A percentile compares a stretch with the other conserved stretches of the same genome.
phyloP scores from a whole-genome alignment of 306 rosid species.

The Begonia fuchsioides region DNA sequence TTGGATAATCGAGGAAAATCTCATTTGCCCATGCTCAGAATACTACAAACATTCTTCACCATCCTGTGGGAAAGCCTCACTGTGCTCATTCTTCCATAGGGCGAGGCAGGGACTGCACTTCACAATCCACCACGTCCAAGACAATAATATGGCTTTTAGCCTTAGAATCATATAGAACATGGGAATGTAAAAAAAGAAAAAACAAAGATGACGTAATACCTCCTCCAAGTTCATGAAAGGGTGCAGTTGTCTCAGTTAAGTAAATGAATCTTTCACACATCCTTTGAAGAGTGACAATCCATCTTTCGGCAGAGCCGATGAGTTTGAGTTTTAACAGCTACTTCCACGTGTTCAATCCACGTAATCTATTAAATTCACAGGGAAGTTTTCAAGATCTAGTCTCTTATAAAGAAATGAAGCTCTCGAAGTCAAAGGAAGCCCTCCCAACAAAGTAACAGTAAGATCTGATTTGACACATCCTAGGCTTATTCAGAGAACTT shows the following conservation, averaged over 20 bases:
- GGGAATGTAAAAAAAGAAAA: not conserved
- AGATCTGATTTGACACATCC: no score
- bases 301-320: constrained; percentile 47
- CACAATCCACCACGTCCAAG: not conserved
- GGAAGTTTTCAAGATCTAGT: no score
- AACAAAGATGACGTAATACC: constrained; percentile 16
- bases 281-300: constrained; percentile 52
- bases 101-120: constrained; percentile 19
- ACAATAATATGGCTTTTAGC: not conserved
- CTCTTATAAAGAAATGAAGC: no score
- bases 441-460: no score
- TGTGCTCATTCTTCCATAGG: constrained; percentile 24
- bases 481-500: no score
- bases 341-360: constrained; percentile 72
- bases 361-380: constrained; percentile 27
- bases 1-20: constrained; percentile 32
- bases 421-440: no score
- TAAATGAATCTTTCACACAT: constrained; percentile 41
- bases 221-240: constrained; percentile 15
- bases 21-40: constrained; percentile 25
- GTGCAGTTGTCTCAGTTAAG: constrained; percentile 5
- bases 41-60: constrained; percentile 36
- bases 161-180: not conserved
- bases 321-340: constrained; percentile 32
- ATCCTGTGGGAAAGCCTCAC: constrained; percentile 39